phyloP scores from a whole-genome alignment of 164 flowering plant species.

The Vitis cinerea region DNA sequence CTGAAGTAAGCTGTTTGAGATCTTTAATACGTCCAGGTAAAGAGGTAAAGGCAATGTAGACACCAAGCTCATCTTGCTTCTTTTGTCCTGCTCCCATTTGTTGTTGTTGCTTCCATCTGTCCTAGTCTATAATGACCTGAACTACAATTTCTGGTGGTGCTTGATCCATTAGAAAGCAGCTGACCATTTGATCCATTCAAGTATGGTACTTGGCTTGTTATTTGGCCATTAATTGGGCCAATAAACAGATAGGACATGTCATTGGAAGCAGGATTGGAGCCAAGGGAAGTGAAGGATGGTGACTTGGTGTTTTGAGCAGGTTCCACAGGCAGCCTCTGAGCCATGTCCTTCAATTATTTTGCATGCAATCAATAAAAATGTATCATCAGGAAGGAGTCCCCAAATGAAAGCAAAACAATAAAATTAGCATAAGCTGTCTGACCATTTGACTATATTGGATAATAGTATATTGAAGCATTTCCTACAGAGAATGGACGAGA shows the following conservation, averaged over 20 bases:
- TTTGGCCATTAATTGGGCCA: slow-evolving; percentile 49
- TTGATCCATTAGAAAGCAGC: slow-evolving; percentile 56
- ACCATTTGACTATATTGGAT: no score
- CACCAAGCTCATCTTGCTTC: slow-evolving; percentile 94
- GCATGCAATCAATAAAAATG: slow-evolving; percentile 3
- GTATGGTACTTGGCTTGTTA: slow-evolving; percentile 41
- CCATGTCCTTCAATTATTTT: slow-evolving; percentile 86
- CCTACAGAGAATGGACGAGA: no score
- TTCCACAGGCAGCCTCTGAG: slow-evolving; percentile 88
- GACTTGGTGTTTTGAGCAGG: slow-evolving; percentile 57
- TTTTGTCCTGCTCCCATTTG: slow-evolving; percentile 59
- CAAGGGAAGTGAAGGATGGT: slow-evolving; percentile 47
- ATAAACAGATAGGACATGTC: slow-evolving; percentile 42
- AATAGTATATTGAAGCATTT: no score
- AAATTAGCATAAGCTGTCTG: background rate
- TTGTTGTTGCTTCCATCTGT: slow-evolving; percentile 42
- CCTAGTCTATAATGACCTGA: slow-evolving; percentile 41
- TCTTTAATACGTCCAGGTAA: slow-evolving; percentile 81
- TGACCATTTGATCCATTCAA: slow-evolving; percentile 44
- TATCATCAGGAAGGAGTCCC: background rate
- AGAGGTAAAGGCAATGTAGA: slow-evolving; percentile 82
- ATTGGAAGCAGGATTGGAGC: slow-evolving; percentile 41
- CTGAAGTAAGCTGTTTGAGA: slow-evolving; percentile 94
- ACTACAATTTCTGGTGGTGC: slow-evolving; percentile 39
- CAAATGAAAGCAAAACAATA: no score